These are phyloP conservation scores for Darksidea phi DNA, from an alignment of 495 filamentous ascomycete species.

Conservation along the genomic window DNA sequence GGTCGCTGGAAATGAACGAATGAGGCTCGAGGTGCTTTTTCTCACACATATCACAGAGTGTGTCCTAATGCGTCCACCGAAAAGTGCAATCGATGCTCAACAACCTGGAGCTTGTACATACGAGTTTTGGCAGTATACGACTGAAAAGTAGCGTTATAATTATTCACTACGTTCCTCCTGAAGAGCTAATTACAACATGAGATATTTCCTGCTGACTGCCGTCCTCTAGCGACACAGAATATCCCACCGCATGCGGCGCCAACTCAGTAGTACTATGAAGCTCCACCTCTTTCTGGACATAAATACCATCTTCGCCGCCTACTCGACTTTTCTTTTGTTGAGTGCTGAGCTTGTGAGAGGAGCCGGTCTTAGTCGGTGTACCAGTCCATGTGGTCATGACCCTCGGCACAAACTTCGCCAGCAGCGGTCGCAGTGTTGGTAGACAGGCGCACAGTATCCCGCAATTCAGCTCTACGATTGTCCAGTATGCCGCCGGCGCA, in stretches of 20 bases:
- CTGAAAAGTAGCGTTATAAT: too few relatives aligned
- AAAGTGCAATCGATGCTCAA: too few relatives aligned
- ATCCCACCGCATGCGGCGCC: neutral
- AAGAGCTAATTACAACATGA: too few relatives aligned
- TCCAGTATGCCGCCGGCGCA: slow-evolving; percentile 27
- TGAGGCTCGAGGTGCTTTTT: too few relatives aligned
- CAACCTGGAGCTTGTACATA: too few relatives aligned
- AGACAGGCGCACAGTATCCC: slow-evolving; percentile 33
- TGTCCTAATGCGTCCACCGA: too few relatives aligned
- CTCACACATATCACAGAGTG: too few relatives aligned
- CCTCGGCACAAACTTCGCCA: slow-evolving; percentile 15
- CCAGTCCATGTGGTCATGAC: neutral
- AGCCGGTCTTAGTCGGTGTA: neutral
- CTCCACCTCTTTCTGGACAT: slow-evolving; percentile 25
- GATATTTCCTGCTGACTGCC: too few relatives aligned
- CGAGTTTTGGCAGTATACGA: too few relatives aligned
- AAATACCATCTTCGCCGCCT: slow-evolving; percentile 8
- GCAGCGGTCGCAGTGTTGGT: slow-evolving; percentile 26
- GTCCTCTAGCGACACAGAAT: too few relatives aligned
- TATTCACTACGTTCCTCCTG: too few relatives aligned
- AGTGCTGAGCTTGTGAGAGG: neutral
- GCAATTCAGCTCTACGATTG: slow-evolving; percentile 27
- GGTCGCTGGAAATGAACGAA: too few relatives aligned
- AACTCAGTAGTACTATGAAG: slow-evolving; percentile 24
- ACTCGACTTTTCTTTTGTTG: neutral